These are phyloP conservation scores for Raffaelea albimanens DNA, from an alignment of 2,329 filamentous ascomycete species.

Conservation along the genomic window DNA sequence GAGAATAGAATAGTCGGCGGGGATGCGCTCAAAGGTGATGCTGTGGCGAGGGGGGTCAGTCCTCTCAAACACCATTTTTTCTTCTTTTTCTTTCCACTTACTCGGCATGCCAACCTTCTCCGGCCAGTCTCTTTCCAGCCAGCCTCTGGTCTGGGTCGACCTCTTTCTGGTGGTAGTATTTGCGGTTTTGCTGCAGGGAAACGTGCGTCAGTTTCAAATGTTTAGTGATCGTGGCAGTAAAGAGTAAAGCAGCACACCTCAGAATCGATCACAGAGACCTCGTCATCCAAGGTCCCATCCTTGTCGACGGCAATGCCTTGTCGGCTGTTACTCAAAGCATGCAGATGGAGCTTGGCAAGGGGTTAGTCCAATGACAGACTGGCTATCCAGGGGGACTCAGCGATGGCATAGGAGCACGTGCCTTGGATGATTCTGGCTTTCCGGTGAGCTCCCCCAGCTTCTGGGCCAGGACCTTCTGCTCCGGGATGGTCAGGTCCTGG, in stretches of 20 bases:
- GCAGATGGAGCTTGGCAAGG: background rate
- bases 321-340: constrained; percentile 26
- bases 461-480: constrained; percentile 41
- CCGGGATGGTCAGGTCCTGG: constrained; percentile 34
- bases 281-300: constrained; percentile 32
- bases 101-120: constrained; percentile 36
- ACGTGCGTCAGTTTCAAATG: no score
- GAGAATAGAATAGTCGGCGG: constrained; percentile 42
- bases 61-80: background rate
- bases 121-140: constrained; percentile 18
- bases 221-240: background rate
- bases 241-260: constrained; percentile 11
- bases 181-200: constrained; percentile 20
- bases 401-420: background rate
- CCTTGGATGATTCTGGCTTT: constrained; percentile 27
- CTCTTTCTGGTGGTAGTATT: constrained; percentile 25
- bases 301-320: constrained; percentile 31
- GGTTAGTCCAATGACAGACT: no score
- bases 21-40: constrained; percentile 34
- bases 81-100: constrained; percentile 9
- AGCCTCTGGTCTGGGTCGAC: background rate
- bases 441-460: constrained; percentile 33
- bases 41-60: constrained; percentile 42
- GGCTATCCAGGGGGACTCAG: no score
- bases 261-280: constrained; percentile 38